Percentiles rank a stretch among this genome's conserved stretches.
Evolutionary conservation across 768 basidiomycete genomes (phyloP).

Genomic region (Scleroderma citrinum): DNA sequence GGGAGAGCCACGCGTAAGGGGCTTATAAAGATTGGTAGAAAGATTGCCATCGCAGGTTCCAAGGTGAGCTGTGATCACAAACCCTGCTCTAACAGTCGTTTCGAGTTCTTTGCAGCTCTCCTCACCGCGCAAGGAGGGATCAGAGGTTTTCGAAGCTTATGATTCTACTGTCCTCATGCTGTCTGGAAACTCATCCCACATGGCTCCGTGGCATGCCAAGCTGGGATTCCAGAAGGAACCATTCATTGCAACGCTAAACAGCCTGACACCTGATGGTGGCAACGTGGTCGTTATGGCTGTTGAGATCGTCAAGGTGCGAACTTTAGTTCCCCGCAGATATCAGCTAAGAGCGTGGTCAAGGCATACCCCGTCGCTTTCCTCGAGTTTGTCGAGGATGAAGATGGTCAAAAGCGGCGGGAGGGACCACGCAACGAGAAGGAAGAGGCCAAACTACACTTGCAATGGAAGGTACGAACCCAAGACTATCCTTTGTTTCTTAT

Average conservation of each 20-base stretch:
- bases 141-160: constrained; percentile 79
- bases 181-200: constrained; percentile 78
- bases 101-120: constrained; percentile 43
- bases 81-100: neutral
- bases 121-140: constrained; percentile 66
- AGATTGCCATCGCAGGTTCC: constrained; percentile 76
- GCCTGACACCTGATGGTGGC: constrained; percentile 80
- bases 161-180: constrained; percentile 59
- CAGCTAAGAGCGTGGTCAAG: constrained; percentile 28
- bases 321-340: neutral
- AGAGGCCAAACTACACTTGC: constrained; percentile 50
- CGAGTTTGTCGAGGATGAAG: constrained; percentile 50
- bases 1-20: constrained; percentile 63
- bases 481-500: neutral
- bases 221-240: constrained; percentile 70
- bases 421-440: constrained; percentile 69
- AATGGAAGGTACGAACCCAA: constrained; percentile 60
- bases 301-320: constrained; percentile 55
- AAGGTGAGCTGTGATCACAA: constrained; percentile 44
- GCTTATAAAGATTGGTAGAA: constrained; percentile 68
- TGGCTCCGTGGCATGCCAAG: constrained; percentile 84
- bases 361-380: constrained; percentile 73
- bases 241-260: constrained; percentile 71
- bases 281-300: constrained; percentile 68
- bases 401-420: constrained; percentile 44